A percentile compares a stretch with the other conserved stretches of the same genome.
These are phyloP conservation scores for Adenanthera pavonina DNA, from an alignment of 306 rosid genomes.

Conservation along the genomic window DNA sequence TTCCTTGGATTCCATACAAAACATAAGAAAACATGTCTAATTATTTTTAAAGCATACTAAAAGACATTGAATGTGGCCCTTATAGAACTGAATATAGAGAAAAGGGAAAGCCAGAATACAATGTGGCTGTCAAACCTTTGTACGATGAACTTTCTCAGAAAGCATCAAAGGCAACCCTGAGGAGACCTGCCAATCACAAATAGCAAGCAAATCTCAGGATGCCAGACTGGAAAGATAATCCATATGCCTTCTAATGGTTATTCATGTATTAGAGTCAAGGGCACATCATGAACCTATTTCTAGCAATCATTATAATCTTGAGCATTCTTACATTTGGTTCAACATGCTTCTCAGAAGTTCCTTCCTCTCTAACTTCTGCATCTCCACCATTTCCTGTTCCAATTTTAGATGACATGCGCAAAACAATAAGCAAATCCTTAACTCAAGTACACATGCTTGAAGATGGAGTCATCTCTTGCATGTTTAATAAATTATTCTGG, in stretches of 20 bases:
- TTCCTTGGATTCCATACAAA: neutral
- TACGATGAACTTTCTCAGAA: constrained; percentile 82
- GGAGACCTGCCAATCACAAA: constrained; percentile 66
- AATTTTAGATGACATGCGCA: constrained; percentile 39
- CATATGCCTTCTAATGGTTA: constrained; percentile 13
- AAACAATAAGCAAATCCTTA: constrained; percentile 31
- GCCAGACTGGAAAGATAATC: constrained; percentile 8
- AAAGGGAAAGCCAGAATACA: constrained; percentile 31
- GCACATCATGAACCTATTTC: constrained; percentile 14
- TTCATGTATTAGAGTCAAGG: constrained; percentile 23
- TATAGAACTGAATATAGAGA: constrained; percentile 17
- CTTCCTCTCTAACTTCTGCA: constrained; percentile 63
- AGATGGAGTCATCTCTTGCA: constrained; percentile 31
- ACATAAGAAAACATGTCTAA: neutral
- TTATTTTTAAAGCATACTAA: neutral
- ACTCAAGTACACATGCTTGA: constrained; percentile 17
- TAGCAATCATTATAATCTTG: constrained; percentile 16
- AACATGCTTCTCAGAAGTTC: constrained; percentile 57
- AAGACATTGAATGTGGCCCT: constrained; percentile 5
- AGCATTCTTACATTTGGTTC: constrained; percentile 65
- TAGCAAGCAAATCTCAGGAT: neutral
- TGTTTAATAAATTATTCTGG: neutral
- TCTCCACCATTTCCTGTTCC: constrained; percentile 54
- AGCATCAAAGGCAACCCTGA: constrained; percentile 86
- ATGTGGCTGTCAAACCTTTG: constrained; percentile 67